Evolutionary conservation across 2,329 filamentous ascomycete species (phyloP).

Genomic region (Trichoderma sp.): DNA sequence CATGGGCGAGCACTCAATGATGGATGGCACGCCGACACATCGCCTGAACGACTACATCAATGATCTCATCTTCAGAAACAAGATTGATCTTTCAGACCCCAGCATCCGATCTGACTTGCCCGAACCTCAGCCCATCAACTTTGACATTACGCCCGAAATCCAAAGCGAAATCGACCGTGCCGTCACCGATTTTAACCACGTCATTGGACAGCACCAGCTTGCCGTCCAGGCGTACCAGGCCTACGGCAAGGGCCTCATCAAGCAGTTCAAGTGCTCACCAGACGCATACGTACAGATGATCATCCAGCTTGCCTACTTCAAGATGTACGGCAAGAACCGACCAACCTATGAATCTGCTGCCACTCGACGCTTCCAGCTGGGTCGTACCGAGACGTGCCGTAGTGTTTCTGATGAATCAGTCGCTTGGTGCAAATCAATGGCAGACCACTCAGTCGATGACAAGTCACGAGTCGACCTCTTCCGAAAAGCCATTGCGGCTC

Average conservation of each 20-base stretch:
- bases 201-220: slow-evolving; percentile 87
- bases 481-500: slow-evolving; percentile 76
- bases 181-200: slow-evolving; percentile 71
- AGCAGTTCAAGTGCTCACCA: slow-evolving; percentile 98
- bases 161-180: slow-evolving; percentile 78
- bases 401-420: slow-evolving; percentile 88
- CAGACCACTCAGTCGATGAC: slow-evolving; percentile 63
- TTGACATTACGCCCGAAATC: slow-evolving; percentile 73
- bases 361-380: slow-evolving; percentile 92
- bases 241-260: slow-evolving; percentile 97
- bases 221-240: slow-evolving; percentile 94
- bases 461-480: slow-evolving; percentile 73
- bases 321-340: slow-evolving; percentile 98
- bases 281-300: slow-evolving; percentile 98
- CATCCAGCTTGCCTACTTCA: slow-evolving; percentile 97
- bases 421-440: slow-evolving; percentile 86
- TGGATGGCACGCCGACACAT: slow-evolving; percentile 98
- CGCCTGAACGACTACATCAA: slow-evolving; percentile 95
- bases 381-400: slow-evolving; percentile 94
- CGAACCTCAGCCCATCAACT: slow-evolving; percentile 75
- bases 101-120: slow-evolving; percentile 78
- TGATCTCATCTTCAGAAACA: slow-evolving; percentile 89
- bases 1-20: slow-evolving; percentile 99
- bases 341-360: slow-evolving; percentile 97
- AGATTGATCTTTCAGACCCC: slow-evolving; percentile 83